Conservation (phyloP, 805 yeast genomes). For the Schwanniomyces yamadae region DNA sequence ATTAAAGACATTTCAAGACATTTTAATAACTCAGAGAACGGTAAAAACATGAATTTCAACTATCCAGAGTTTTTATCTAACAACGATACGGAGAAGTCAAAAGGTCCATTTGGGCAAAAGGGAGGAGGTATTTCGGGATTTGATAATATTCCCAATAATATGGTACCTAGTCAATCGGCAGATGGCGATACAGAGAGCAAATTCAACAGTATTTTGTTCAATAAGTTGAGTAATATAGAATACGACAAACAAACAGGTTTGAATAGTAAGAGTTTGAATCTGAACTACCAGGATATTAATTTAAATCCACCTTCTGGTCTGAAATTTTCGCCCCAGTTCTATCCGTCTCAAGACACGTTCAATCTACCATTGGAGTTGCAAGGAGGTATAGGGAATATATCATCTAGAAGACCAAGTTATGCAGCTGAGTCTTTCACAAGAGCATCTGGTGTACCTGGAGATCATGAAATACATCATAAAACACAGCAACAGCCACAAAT, state of each 20-base stretch:
- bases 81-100: neutral
- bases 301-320: neutral
- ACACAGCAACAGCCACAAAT: slow-evolving; percentile 2
- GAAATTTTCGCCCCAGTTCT: slow-evolving; percentile 6
- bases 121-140: neutral
- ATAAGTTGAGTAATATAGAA: slow-evolving; percentile 21
- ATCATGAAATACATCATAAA: slow-evolving; percentile 1
- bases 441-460: slow-evolving; percentile 11
- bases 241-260: neutral
- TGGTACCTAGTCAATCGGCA: no score
- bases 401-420: slow-evolving; percentile 71
- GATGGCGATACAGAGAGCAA: slow-evolving; percentile 7
- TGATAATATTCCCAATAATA: no score
- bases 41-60: slow-evolving; percentile 28
- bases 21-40: no score
- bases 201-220: slow-evolving; percentile 23
- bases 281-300: neutral
- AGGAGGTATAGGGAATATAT: slow-evolving; percentile 61
- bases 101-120: neutral
- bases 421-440: slow-evolving; percentile 64
- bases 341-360: slow-evolving; percentile 30
- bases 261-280: no score
- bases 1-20: no score
- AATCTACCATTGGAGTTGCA: slow-evolving; percentile 58
- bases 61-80: slow-evolving; percentile 34